Percentiles rank a stretch among this genome's conserved stretches.
Conservation (phyloP, 495 filamentous ascomycete genomes). For the Talaromyces nanjingensis region DNA sequence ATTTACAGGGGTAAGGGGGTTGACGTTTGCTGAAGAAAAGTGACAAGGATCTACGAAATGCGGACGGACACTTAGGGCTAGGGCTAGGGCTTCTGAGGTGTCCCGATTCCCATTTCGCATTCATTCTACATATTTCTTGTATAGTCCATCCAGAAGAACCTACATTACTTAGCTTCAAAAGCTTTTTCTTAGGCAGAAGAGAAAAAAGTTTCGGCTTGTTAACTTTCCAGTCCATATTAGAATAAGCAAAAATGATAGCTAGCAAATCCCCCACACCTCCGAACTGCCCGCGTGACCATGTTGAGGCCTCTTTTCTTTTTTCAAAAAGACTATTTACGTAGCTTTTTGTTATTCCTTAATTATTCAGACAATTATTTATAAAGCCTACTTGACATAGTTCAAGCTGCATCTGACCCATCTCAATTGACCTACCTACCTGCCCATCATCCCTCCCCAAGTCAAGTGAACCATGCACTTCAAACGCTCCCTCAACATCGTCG, state of each 20-base stretch:
- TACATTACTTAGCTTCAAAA: too few species aligned
- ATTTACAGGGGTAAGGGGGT: not conserved
- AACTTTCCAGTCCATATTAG: not conserved
- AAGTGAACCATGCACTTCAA: slow-evolving; percentile 12
- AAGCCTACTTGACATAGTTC: not conserved
- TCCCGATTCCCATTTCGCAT: not conserved
- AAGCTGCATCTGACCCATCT: not conserved
- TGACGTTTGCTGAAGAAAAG: not conserved
- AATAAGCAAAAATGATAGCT: not conserved
- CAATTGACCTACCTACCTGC: not conserved
- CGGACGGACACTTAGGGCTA: not conserved
- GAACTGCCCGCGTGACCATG: not conserved
- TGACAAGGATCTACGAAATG: not conserved
- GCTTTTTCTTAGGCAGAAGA: too few species aligned
- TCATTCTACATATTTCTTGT: not conserved
- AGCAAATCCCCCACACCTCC: not conserved
- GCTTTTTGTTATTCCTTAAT: not conserved
- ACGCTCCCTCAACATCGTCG: slow-evolving; percentile 23
- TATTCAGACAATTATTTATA: not conserved
- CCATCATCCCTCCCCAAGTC: not conserved
- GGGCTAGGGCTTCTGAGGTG: not conserved
- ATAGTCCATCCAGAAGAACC: too few species aligned
- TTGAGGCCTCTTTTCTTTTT: not conserved
- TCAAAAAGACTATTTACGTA: not conserved
- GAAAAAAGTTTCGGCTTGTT: not conserved